Base-by-base conservation (phyloP, 2,329 filamentous ascomycete genomes). In the Capronia americana region DNA sequence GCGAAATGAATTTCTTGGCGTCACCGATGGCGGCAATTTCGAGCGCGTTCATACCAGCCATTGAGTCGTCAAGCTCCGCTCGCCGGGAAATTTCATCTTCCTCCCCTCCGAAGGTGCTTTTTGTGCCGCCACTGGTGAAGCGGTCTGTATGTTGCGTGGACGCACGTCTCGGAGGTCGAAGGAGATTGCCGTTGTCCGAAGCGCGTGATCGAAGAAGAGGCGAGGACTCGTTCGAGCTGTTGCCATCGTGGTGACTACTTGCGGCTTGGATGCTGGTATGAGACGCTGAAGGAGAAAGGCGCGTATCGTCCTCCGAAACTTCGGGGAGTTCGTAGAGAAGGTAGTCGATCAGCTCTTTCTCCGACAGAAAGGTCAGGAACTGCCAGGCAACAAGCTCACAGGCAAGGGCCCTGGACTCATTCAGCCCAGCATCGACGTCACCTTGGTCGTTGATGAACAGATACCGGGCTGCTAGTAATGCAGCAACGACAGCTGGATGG, bases 1-100 rank as follows among this genome's bases (percentile, higher is more conserved):
- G 92, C 74, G 89, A 90, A 41, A 96, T 84, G 72, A 96, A 96
- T 54, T 90, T 90, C 79, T 96, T 96, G 32, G 92, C 91, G 65
- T 91, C 86, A 12, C 90, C 90, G 23, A 96, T 88, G 54, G 90
- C 89, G 28, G 92, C 92, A 73, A 96, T 93, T 75, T 96, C 92
- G 17, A 98, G 83, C 1, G 92, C 92, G 76, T 95, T 97, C 56
- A 97, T 83, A 20, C 90, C 88, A 41, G 88, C 87, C 75, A 96
- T 96, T 0, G 88, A 86, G 0, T 87, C 85, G 0, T 90, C 90
- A 30, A 90, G 87, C 57, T 91, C 86, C 7, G 86, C 83, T 23
- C 61, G 30, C 7, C 57, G 57, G 17, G 64, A 41, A 7, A 28
- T 48, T 32, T 54, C 64, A 26, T 53, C 50, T 23, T 64, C 61